Base-by-base conservation (phyloP, 257 asterid species). In the Solanum sitiens region DNA sequence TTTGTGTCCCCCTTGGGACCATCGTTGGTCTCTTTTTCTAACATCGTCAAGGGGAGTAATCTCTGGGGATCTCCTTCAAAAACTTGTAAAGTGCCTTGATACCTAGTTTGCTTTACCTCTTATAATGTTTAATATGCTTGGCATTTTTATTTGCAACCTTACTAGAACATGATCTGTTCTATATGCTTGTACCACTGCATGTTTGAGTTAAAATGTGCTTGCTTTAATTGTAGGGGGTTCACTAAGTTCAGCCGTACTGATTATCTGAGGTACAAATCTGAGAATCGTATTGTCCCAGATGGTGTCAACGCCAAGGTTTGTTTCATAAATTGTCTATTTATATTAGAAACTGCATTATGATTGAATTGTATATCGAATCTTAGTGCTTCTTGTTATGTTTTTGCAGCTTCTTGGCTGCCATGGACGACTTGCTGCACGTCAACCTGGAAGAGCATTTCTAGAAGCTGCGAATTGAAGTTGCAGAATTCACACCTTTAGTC, bases 331-430 rank as follows among this genome's bases (percentile, higher is more conserved):
- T 6, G 1, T 86, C 63, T 44, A 15, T 7, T 11, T 11, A 33
- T 37, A 33, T 37, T 32, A 40, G 33, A 70, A 37, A 7, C 10
- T 50, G 83, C 47, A 14, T 12, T 71, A 2, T 35, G 27, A 73
- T 18, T 2, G 30, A 40, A 3, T 15, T 25, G 2, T 20, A 8
- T 11, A 42, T 18, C 11, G 4, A 3, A 59, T 56, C 40, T 18
- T 47, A 8, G 0, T 27, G 23, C 6, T 83, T 12, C 32, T 53
- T 61, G 15, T n/a, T n/a, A n/a, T 11, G 3, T 2, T 59, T 84
- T 83, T 88, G 80, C 91, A 91, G 93, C 90, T 91, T 68, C 89
- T 91, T 47, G 93, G 93, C 35, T 91, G 91, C 83, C 93, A 91
- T 77, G 93, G 93, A 25, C 93, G 87, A 8, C 88, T 91, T 83